Evolutionary conservation across 768 basidiomycete genomes (phyloP).

Genomic region (Naganishia vishniacii): DNA sequence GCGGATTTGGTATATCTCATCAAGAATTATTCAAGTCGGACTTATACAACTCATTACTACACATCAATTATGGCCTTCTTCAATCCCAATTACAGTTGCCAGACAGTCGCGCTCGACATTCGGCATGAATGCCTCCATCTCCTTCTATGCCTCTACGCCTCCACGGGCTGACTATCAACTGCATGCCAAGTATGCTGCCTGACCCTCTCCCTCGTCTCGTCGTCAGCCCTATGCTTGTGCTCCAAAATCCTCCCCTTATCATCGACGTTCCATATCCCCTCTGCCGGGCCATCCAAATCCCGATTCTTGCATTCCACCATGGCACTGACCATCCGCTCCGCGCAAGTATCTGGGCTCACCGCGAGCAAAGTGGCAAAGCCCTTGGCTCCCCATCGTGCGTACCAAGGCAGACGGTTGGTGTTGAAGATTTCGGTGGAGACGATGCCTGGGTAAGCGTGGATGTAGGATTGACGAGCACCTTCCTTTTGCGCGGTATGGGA

Average conservation of each 20-base stretch:
- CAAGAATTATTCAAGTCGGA: too few relatives aligned
- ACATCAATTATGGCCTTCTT: too few relatives aligned
- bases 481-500: slow-evolving; percentile 3
- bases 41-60: too few relatives aligned
- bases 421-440: slow-evolving; percentile 21
- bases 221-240: slow-evolving; percentile 15
- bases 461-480: neutral
- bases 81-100: too few relatives aligned
- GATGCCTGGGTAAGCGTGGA: slow-evolving; percentile 29
- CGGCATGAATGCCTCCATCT: too few relatives aligned
- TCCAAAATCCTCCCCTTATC: slow-evolving; percentile 24
- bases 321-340: slow-evolving; percentile 14
- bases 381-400: neutral
- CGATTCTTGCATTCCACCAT: slow-evolving; percentile 9
- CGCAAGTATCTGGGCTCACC: slow-evolving; percentile 24
- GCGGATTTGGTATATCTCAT: too few relatives aligned
- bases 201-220: slow-evolving; percentile 20
- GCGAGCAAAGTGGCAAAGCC: neutral
- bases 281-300: neutral
- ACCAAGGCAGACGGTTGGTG: slow-evolving; percentile 9
- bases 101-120: too few relatives aligned
- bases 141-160: neutral
- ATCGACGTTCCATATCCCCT: slow-evolving; percentile 22
- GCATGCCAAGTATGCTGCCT: slow-evolving; percentile 25
- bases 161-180: slow-evolving; percentile 19